Evolutionary conservation across 1,139 yeast genomes (phyloP), one percentile per base, ranked within the genome.

Genomic region (Yamadazyma sp.): DNA sequence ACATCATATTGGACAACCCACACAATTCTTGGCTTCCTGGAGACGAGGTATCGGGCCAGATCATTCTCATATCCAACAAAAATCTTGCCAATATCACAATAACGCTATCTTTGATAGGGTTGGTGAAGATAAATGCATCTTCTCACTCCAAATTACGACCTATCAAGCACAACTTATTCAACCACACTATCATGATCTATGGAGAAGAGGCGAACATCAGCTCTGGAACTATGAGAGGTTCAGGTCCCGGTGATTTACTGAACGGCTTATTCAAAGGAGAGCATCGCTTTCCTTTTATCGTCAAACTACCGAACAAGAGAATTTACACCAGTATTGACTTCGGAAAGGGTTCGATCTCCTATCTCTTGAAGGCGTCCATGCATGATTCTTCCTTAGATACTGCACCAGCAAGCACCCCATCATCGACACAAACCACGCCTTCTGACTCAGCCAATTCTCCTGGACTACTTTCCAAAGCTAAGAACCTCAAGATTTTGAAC

Each of bases 211-310:
- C 31, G 10, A 56, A 50, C 23, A n/a, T n/a, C n/a, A n/a, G n/a
- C n/a, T n/a, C n/a, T n/a, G n/a, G n/a, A n/a, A 50, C 49, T 27
- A 62, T 12, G 10, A 12, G 16, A 10, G 29, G 8, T 16, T 8
- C 16, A 24, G 26, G 26, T 8, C 11, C 26, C 14, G 37, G 38
- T 17, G 64, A 63, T 9, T 64, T 62, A 40, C 37, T 57, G 15
- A 66, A 63, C 47, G 87, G 87, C 0, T 56, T 84, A 18, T 76
- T 79, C 34, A 80, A 81, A 49, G 97, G 97, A 22, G 92, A 87
- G 54, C 97, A 89, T 59, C 67, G 87, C 29, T 89, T 89, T 57
- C 95, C 95, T 11, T 89, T 89, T 54, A 79, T 84, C 37, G 87
- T 88, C 33, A 82, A 78, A 48, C 69, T 89, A 22, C 96, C 96